Base-by-base conservation (phyloP, 129 eudicot species). In the Glebionis coronaria region DNA sequence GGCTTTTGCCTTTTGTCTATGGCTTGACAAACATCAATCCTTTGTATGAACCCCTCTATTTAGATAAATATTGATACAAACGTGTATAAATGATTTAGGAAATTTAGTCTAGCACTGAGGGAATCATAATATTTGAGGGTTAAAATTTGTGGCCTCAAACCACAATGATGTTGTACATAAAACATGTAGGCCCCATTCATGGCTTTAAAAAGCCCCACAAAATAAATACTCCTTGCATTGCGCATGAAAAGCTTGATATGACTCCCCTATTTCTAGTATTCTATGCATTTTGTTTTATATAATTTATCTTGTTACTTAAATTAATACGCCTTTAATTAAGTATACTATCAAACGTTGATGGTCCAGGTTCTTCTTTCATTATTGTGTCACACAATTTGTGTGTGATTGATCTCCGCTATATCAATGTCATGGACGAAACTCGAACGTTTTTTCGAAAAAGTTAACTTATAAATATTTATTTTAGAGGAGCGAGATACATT, bases 181-280 rank as follows among this genome's bases (percentile, higher is more conserved):
- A 67, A 75, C 79, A 67, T 25, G 31, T 67, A 67, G 69, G 61
- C 53, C 73, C 73, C 63, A n/a, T 20, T 69, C 14, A n/a, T 69
- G 21, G 64, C 59, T 69, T 69, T 69, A 5, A 19, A 69, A 56
- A 44, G 45, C 42, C 68, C 79, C 68, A 59, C 60, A 58, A 38
- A 21, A 75, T 67, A 75, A 59, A 67, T 54, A 67, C 63, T 42
- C 73, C 69, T 66, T 75, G 74, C 79, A 67, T 75, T 75, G 59
- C 63, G 74, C 74, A 75, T 75, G 63, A 75, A 75, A 63, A 67
- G 74, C 79, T 59, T 75, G 73, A 75, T 67, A 67, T 51, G 74
- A 75, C 69, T 61, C 59, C 2, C 59, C 2, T 20, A 50, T 20
- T 8, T 49, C 47, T 14, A 58, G 25, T 67, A 67, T 75, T 75